Base-by-base conservation (phyloP, 2,329 filamentous ascomycete species). In the Cladophialophora chaetospira region DNA sequence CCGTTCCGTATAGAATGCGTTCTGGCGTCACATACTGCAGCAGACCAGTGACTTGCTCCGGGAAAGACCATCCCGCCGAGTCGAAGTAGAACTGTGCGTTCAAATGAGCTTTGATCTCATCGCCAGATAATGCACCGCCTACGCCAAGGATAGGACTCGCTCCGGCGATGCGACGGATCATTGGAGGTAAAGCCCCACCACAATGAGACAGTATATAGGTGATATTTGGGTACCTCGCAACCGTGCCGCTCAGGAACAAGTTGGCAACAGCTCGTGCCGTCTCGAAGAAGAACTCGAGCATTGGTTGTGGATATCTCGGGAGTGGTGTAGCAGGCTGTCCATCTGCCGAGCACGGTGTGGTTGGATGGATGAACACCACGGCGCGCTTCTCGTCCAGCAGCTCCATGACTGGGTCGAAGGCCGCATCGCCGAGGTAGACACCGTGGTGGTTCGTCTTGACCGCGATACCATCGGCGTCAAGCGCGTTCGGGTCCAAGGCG, bases 361-460 rank as follows among this genome's bases (percentile, higher is more conserved):
- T 82, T 0, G 79, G 80, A 52, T 84, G 81, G 35, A 82, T 75
- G 61, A 84, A 82, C 0, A 82, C 70, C 0, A 72, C 75, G 0
- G 76, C 76, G 2, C 75, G 69, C 0, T 76, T 66, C 3, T 66
- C 58, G 54, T 82, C 75, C 15, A 84, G 65, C 28, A 72, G 75
- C 1, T 73, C 70, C 57, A 79, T 82, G 5, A 83, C 69, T 0
- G 68, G 66, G 19, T 76, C 72, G 11, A 83, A 70, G 1, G 55
- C 61, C 0, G 67, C 50, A 54, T 79, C 74, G 3, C 81, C 81
- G 0, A 82, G 65, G 61, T 83, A 83, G 10, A 73, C 62, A 2
- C 79, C 80, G 43, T 80, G 75, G 15, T 72, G 72, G 57, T 83
- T 83, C 0, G 80, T 80, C 62, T 79, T 58, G 5, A 83, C 61